These are phyloP conservation scores for Juncus inflexus DNA, from an alignment of 176 grass and related monocot species.

Conservation along the genomic window DNA sequence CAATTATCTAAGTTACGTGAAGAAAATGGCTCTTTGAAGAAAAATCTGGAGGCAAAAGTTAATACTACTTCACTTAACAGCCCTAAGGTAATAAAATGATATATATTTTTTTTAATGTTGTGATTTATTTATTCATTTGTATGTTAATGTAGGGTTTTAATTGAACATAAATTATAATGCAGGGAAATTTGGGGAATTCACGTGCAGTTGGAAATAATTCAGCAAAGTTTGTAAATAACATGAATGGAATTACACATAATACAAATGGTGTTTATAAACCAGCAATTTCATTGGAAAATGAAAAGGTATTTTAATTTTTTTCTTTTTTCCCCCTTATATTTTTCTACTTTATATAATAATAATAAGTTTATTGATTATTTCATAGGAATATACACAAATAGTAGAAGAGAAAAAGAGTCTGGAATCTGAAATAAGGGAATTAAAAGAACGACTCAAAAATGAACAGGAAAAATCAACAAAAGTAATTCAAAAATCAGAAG, in stretches of 20 bases:
- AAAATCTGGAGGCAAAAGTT: slow-evolving; percentile 50
- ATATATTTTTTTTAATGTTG: no score
- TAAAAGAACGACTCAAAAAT: slow-evolving; percentile 52
- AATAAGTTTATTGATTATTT: slow-evolving; percentile 25
- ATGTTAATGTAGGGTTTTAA: no score
- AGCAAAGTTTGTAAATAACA: slow-evolving; percentile 37
- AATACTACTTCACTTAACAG: slow-evolving; percentile 24
- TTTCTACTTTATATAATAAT: not conserved
- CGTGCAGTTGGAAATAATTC: slow-evolving; percentile 23
- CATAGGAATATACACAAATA: slow-evolving; percentile 50
- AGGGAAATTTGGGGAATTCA: slow-evolving; percentile 54
- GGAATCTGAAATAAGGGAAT: slow-evolving; percentile 75
- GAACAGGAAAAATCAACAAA: slow-evolving; percentile 47
- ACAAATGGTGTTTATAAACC: slow-evolving; percentile 40
- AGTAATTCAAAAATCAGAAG: slow-evolving; percentile 53
- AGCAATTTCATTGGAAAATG: slow-evolving; percentile 25
- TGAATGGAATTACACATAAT: slow-evolving; percentile 41
- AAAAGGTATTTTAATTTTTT: slow-evolving; percentile 15
- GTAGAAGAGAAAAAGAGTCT: slow-evolving; percentile 46
- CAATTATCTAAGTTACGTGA: slow-evolving; percentile 76
- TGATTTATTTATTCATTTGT: not conserved
- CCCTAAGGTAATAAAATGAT: slow-evolving; percentile 41
- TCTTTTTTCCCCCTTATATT: not conserved
- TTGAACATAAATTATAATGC: slow-evolving; percentile 27
- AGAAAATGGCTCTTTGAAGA: slow-evolving; percentile 70